A percentile compares a stretch with the other conserved stretches of the same genome.
Evolutionary conservation across 371 early-diverging fungal genomes (phyloP).

Genomic region (Lichtheimia ramosa): DNA sequence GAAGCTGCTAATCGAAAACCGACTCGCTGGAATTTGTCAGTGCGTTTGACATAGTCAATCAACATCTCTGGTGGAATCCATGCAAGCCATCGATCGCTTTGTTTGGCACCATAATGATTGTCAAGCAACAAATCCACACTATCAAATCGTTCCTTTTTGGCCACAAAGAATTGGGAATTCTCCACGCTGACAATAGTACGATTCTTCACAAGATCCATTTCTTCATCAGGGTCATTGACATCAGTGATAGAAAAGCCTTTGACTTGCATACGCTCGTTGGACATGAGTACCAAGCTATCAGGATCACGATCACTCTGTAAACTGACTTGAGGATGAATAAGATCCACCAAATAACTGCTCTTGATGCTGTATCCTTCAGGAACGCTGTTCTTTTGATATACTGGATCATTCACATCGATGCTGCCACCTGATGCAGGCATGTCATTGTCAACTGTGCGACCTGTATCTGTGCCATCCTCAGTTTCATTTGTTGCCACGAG

Average conservation of each 20-base stretch:
- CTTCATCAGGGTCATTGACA: constrained; percentile 41
- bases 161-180: constrained; percentile 81
- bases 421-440: constrained; percentile 1
- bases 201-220: constrained; percentile 67
- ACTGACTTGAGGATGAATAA: constrained; percentile 75
- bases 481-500: constrained; percentile 55
- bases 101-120: constrained; percentile 51
- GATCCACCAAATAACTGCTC: constrained; percentile 62
- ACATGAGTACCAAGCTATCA: constrained; percentile 58
- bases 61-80: constrained; percentile 90
- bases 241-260: constrained; percentile 64
- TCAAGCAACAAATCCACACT: constrained; percentile 50
- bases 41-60: constrained; percentile 52
- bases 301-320: constrained; percentile 52
- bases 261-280: constrained; percentile 67
- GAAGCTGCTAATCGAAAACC: constrained; percentile 72
- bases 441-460: background rate
- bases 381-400: constrained; percentile 42
- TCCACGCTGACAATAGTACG: constrained; percentile 75
- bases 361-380: constrained; percentile 54
- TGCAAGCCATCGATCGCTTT: constrained; percentile 69
- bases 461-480: constrained; percentile 24
- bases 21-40: constrained; percentile 69
- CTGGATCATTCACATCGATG: constrained; percentile 54
- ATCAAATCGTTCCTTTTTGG: constrained; percentile 63